These are phyloP conservation scores for Cladophialophora psammophila DNA, from an alignment of 2,329 filamentous ascomycete species.

Conservation along the genomic window DNA sequence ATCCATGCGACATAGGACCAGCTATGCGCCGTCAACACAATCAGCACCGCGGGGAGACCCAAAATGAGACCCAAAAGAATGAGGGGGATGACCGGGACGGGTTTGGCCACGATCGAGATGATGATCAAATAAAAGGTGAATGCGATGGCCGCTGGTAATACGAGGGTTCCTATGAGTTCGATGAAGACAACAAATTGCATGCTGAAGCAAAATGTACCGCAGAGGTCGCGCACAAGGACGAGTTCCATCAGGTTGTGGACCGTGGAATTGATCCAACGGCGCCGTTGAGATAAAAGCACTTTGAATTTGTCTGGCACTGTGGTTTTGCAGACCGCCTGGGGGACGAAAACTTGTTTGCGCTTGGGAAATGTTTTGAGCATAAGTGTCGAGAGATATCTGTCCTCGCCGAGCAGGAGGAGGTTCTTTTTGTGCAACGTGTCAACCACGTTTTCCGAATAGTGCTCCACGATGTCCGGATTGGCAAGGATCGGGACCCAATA, in stretches of 20 bases:
- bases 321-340: constrained; percentile 98
- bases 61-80: constrained; percentile 89
- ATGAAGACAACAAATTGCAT: constrained; percentile 99
- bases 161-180: constrained; percentile 91
- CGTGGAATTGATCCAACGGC: constrained; percentile 99
- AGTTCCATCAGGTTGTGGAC: constrained; percentile 99
- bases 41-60: constrained; percentile 88
- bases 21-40: constrained; percentile 91
- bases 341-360: constrained; percentile 97
- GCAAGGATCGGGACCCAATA: constrained; percentile 99
- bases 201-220: constrained; percentile 98
- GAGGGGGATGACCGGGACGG: constrained; percentile 86
- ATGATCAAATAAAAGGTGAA: constrained; percentile 97
- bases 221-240: constrained; percentile 91
- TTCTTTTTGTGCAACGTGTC: constrained; percentile 99
- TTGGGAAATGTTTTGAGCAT: constrained; percentile 99
- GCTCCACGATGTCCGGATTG: constrained; percentile 97
- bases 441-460: constrained; percentile 99
- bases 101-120: constrained; percentile 79
- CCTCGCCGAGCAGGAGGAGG: constrained; percentile 85
- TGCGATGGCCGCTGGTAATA: constrained; percentile 92
- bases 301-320: constrained; percentile 92
- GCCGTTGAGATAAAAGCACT: constrained; percentile 90
- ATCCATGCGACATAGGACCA: constrained; percentile 95
- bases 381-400: constrained; percentile 93